Base-by-base conservation (phyloP, 2,329 filamentous ascomycete species). In the Nothomitra cinnamomea region DNA sequence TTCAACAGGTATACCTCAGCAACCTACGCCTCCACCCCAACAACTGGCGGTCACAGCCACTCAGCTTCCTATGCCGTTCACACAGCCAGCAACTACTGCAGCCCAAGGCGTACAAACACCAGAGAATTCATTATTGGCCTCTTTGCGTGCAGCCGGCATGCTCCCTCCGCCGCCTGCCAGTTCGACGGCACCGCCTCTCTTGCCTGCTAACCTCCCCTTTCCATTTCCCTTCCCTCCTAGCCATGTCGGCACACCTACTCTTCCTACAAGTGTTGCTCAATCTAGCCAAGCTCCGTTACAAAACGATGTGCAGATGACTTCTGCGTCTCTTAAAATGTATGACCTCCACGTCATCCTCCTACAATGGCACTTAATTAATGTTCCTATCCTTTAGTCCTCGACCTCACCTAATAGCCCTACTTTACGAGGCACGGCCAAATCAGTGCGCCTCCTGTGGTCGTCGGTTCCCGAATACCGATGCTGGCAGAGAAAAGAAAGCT, bases 391-490 rank as follows among this genome's bases (percentile, higher is more conserved):
- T 24, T 61, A 87, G 83, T 61, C 83, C 82, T 58, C 85, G 86
- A 15, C 82, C 84, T 13, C 77, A 87, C 58, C 72, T 95, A 13
- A 73, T 95, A 6, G 73, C 79, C 17, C 74, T 74, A 17, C 76
- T 96, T 7, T 90, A 94, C 63, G 86, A 90, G 56, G 79, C 83
- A 19, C 78, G 87, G 40, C 86, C 90, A 0, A 85, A 88, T 56
- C 85, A 89, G 54, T 98, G 92, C 66, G 86, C 83, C 12, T 90
- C 90, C 56, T 98, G 92, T 64, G 92, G 90, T 22, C 79, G 89
- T 56, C 82, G 92, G 1, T 98, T 98, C 66, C 77, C 77, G 53
- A 78, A 78, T 3, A 85, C 86, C 50, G 79, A 82, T 12, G 80
- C 85, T 58, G 90, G 90, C 12, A 85, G 80, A 61, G 82, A 83